Evolutionary conservation across 805 yeast genomes (phyloP).

Genomic region (Debaryomyces prosopidis): DNA sequence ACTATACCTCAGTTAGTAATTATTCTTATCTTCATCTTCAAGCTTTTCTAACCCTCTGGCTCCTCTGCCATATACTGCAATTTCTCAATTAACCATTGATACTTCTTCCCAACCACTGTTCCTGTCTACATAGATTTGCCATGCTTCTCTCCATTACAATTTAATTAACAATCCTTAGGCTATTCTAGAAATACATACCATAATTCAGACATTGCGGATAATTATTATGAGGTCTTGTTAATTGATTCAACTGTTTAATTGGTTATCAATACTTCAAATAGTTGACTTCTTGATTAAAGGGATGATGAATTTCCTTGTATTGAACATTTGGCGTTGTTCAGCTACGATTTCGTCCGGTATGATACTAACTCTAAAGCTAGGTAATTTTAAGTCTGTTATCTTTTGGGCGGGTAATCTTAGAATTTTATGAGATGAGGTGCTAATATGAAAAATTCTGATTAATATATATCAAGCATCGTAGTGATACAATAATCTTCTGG

Average conservation of each 20-base stretch:
- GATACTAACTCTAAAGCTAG: neutral
- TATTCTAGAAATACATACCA: constrained; percentile 52
- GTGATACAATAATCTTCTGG: constrained; percentile 18
- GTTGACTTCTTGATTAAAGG: neutral
- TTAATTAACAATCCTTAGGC: neutral
- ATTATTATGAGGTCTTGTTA: neutral
- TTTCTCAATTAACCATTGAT: too few relatives aligned
- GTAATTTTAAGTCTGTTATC: neutral
- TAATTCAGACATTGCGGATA: constrained; percentile 63
- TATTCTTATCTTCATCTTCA: neutral
- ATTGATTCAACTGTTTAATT: neutral
- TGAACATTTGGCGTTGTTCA: neutral
- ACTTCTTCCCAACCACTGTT: too few relatives aligned
- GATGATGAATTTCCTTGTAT: neutral
- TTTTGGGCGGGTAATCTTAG: neutral
- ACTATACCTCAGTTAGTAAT: constrained; percentile 34
- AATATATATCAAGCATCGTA: neutral
- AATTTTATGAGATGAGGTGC: neutral
- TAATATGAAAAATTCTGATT: neutral
- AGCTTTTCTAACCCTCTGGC: too few relatives aligned
- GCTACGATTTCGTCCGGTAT: neutral
- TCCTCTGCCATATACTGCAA: too few relatives aligned
- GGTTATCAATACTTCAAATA: neutral
- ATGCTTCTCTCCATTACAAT: neutral
- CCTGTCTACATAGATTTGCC: neutral